A percentile compares a stretch with the other conserved stretches of the same genome.
Evolutionary conservation across 2,329 filamentous ascomycete genomes (phyloP).

Genomic region (Epichloe typhina): DNA sequence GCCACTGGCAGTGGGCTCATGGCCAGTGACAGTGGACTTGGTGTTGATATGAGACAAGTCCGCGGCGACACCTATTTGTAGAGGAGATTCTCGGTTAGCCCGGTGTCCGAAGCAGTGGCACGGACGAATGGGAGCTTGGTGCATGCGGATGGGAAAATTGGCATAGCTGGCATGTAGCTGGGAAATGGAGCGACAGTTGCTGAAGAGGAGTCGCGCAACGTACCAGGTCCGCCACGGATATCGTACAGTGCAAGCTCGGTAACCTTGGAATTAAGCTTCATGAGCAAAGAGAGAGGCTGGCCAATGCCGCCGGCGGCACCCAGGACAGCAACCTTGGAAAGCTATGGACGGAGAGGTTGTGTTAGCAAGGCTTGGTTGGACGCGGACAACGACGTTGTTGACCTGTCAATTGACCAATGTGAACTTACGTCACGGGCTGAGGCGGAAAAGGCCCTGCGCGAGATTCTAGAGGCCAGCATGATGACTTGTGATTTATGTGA

Average conservation of each 20-base stretch:
- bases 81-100: background rate
- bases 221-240: slow-evolving; percentile 87
- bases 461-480: slow-evolving; percentile 64
- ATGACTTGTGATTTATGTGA: slow-evolving; percentile 16
- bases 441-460: slow-evolving; percentile 71
- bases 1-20: slow-evolving; percentile 62
- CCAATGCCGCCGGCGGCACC: slow-evolving; percentile 97
- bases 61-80: slow-evolving; percentile 74
- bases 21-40: slow-evolving; percentile 87
- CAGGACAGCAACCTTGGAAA: slow-evolving; percentile 94
- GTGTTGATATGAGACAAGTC: slow-evolving; percentile 99
- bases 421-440: slow-evolving; percentile 59
- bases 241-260: slow-evolving; percentile 94
- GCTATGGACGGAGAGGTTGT: slow-evolving; percentile 34
- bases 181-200: too few relatives aligned
- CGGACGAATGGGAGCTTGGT: background rate
- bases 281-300: slow-evolving; percentile 90
- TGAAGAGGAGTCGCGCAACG: slow-evolving; percentile 20
- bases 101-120: background rate
- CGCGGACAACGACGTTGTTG: background rate
- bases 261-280: slow-evolving; percentile 97
- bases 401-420: background rate
- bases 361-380: slow-evolving; percentile 1
- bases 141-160: slow-evolving; percentile 3
- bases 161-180: background rate